Percentiles rank a stretch among this genome's conserved stretches.
Conservation (phyloP, 805 yeast species). For the Ogataea methylovora region DNA sequence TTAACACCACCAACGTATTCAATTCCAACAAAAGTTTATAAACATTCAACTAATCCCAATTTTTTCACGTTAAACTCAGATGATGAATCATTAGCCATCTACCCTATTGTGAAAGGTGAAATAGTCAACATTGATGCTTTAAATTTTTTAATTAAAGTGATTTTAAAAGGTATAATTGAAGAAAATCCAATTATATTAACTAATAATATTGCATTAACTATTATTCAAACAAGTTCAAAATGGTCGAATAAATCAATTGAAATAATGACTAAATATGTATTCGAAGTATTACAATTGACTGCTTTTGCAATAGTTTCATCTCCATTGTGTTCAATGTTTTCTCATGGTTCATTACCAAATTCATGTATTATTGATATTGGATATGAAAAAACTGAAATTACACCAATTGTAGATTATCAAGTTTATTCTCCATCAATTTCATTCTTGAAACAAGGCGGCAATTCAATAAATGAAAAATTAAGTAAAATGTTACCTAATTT, state of each 20-base stretch:
- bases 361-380: constrained; percentile 81
- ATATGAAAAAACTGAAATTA: constrained; percentile 60
- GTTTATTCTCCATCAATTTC: constrained; percentile 43
- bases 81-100: constrained; percentile 36
- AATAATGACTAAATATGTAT: constrained; percentile 60
- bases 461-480: constrained; percentile 49
- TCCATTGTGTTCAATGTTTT: constrained; percentile 64
- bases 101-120: constrained; percentile 58
- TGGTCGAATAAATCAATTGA: constrained; percentile 73
- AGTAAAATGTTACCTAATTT: constrained; percentile 50
- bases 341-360: constrained; percentile 57
- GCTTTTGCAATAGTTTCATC: constrained; percentile 66
- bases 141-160: constrained; percentile 46
- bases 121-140: constrained; percentile 67
- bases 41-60: constrained; percentile 13
- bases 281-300: constrained; percentile 65
- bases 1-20: constrained; percentile 68
- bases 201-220: constrained; percentile 54
- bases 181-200: constrained; percentile 18
- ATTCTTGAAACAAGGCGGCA: constrained; percentile 48
- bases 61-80: constrained; percentile 31
- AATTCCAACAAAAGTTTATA: constrained; percentile 66
- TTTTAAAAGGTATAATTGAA: constrained; percentile 42
- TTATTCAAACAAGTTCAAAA: constrained; percentile 51
- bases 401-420: constrained; percentile 73